Evolutionary conservation across 2,329 filamentous ascomycete genomes (phyloP), one percentile per base, ranked within the genome.

Genomic region (Elsinoe batatas): DNA sequence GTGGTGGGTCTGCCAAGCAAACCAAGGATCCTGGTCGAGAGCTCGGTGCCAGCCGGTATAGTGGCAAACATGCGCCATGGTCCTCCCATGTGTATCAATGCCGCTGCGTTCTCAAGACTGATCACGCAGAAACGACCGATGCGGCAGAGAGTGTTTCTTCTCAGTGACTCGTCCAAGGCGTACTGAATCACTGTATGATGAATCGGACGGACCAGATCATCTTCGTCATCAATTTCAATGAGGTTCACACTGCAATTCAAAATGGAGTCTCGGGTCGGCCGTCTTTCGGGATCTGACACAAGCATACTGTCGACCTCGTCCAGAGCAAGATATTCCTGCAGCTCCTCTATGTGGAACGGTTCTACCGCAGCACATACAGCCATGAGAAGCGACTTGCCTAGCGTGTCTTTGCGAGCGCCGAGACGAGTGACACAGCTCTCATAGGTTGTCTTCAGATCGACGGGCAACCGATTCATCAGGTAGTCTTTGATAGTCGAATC

Each of bases 141-240:
- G 26, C 7, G 4, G 26, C 5, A 30, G 4, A 30, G 7, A 8
- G 2, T 5, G 2, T 30, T 7, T 7, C 7, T 8, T 30, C 7
- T 30, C 5, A 30, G 8, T 7, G 26, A 5, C 2, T 5, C 2
- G 4, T 8, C 7, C 5, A 30, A 30, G 7, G 26, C 7, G 8
- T 35, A 26, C 18, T 51, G 40, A 15, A 13, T 46, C 2, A 58
- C 56, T 5, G 56, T 55, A 35, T 58, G 56, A 38, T 58, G 56
- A 15, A 53, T 36, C 1, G 50, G 56, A 8, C 30, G 17, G 11
- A 58, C 50, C 1, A 42, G 22, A 11, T 15, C 53, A 13, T 15
- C 37, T 5, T n/a, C 36, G n/a, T n/a, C 22, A 10, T 36, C 36
- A n/a, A 56, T 47, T 11, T 17, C 33, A 30, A 37, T 11, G 1